Conservation (phyloP, 1,284 basidiomycete species). For the Sparassis latifolia region DNA sequence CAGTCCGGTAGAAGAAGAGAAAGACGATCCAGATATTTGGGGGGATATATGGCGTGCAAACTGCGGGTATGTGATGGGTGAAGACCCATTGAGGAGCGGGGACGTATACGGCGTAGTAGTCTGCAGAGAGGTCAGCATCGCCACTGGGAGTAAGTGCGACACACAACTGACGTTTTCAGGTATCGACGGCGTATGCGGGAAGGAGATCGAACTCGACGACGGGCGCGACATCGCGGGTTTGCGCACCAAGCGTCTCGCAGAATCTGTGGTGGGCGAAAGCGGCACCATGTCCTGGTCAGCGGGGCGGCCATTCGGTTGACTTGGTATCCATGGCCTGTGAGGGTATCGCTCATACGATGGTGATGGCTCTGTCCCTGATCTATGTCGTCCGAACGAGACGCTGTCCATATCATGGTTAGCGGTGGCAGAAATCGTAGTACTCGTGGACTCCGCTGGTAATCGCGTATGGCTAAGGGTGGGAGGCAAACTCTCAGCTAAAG, state of each 20-base stretch:
- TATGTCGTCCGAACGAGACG: constrained; percentile 16
- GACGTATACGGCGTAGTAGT: constrained; percentile 25
- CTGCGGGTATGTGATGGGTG: constrained; percentile 41
- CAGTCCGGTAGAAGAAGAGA: constrained; percentile 25
- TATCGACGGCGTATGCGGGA: constrained; percentile 31
- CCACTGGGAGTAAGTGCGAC: background rate
- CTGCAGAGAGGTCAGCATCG: constrained; percentile 12
- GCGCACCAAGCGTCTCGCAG: constrained; percentile 26
- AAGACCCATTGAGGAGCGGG: constrained; percentile 25
- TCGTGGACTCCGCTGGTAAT: constrained; percentile 21
- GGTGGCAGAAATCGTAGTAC: constrained; percentile 15
- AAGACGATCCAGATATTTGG: constrained; percentile 30
- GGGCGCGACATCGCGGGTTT: constrained; percentile 31
- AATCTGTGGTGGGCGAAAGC: constrained; percentile 22
- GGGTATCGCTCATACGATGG: constrained; percentile 7
- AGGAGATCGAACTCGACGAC: constrained; percentile 33
- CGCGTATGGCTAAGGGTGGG: constrained; percentile 17
- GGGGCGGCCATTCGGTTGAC: constrained; percentile 9
- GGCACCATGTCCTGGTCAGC: constrained; percentile 15
- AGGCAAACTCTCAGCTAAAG: constrained; percentile 11
- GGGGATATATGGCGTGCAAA: constrained; percentile 29
- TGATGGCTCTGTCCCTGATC: constrained; percentile 20
- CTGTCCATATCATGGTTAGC: constrained; percentile 19
- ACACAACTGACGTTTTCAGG: constrained; percentile 36
- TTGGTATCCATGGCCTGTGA: constrained; percentile 22